Conservation (phyloP, 2,329 filamentous ascomycete genomes). For the Fonsecaea multimorphosa region DNA sequence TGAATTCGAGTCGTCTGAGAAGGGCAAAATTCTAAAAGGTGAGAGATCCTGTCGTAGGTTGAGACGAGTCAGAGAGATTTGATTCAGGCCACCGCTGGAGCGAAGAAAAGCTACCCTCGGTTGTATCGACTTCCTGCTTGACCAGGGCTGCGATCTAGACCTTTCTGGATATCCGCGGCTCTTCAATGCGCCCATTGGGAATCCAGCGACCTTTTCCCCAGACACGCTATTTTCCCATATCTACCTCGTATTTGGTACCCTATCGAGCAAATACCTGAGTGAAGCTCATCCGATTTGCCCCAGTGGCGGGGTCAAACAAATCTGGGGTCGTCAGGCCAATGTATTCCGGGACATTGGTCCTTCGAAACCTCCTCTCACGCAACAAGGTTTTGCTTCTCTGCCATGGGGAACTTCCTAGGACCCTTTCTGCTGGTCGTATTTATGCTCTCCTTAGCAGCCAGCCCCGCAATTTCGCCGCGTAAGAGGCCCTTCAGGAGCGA, state of each 20-base stretch:
- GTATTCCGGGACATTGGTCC: background rate
- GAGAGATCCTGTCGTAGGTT: too few species aligned
- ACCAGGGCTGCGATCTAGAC: background rate
- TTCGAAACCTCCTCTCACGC: background rate
- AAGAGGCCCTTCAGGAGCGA: background rate
- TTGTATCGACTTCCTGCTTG: background rate
- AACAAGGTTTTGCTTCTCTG: background rate
- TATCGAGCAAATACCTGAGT: background rate
- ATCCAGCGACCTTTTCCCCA: background rate
- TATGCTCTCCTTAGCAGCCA: background rate
- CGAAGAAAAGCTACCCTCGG: background rate
- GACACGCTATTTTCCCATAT: background rate
- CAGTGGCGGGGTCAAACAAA: background rate
- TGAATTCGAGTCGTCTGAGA: too few species aligned
- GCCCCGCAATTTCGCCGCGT: background rate
- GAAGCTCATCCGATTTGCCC: background rate
- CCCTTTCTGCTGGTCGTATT: background rate
- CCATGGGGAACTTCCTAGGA: background rate
- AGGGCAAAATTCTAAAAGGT: too few species aligned
- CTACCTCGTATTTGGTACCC: background rate
- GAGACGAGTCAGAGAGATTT: too few species aligned
- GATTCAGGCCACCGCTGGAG: background rate
- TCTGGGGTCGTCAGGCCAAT: background rate
- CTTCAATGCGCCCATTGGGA: background rate
- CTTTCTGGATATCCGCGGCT: conserved; percentile 3